phyloP scores from a whole-genome alignment of 2,329 filamentous ascomycete species.

The Curvularia eragrostidis region DNA sequence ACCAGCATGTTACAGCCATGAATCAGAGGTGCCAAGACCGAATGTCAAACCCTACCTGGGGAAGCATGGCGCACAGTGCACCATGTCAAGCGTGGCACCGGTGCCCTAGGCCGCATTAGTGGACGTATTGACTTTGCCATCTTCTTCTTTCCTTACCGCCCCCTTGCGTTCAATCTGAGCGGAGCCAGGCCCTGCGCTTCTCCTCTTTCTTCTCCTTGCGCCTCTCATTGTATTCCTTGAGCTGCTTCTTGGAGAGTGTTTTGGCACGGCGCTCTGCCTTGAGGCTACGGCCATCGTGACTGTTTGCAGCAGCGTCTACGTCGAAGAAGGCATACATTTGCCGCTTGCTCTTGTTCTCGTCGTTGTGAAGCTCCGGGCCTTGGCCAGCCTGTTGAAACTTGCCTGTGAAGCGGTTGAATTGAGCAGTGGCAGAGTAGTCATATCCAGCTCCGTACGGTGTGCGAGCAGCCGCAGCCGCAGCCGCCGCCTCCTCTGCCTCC shows the following conservation, averaged over 20 bases:
- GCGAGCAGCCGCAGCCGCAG: slow-evolving; percentile 37
- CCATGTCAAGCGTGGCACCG: slow-evolving; percentile 10
- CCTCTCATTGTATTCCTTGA: slow-evolving; percentile 93
- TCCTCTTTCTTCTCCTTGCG: slow-evolving; percentile 88
- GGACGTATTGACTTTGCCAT: slow-evolving; percentile 26
- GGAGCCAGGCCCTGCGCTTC: slow-evolving; percentile 87
- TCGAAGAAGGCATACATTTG: slow-evolving; percentile 97
- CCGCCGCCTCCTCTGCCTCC: slow-evolving; percentile 35
- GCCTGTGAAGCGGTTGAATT: slow-evolving; percentile 93
- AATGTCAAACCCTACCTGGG: slow-evolving; percentile 28
- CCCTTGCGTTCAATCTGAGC: slow-evolving; percentile 68
- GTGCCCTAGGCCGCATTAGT: slow-evolving; percentile 40
- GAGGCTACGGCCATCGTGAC: slow-evolving; percentile 86
- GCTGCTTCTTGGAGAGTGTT: slow-evolving; percentile 81
- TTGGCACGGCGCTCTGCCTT: slow-evolving; percentile 89
- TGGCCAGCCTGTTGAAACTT: slow-evolving; percentile 74
- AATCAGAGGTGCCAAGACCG: slow-evolving; percentile 8
- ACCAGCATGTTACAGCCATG: slow-evolving; percentile 6
- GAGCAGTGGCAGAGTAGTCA: slow-evolving; percentile 70
- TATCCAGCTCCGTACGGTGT: slow-evolving; percentile 34
- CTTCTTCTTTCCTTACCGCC: slow-evolving; percentile 40
- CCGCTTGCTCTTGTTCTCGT: slow-evolving; percentile 83
- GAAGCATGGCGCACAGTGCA: slow-evolving; percentile 13
- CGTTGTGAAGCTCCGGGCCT: slow-evolving; percentile 77
- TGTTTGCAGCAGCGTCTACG: slow-evolving; percentile 90